These are phyloP conservation scores for Pleurotus pulmonarius DNA, from an alignment of 768 basidiomycete genomes.

Conservation along the genomic window DNA sequence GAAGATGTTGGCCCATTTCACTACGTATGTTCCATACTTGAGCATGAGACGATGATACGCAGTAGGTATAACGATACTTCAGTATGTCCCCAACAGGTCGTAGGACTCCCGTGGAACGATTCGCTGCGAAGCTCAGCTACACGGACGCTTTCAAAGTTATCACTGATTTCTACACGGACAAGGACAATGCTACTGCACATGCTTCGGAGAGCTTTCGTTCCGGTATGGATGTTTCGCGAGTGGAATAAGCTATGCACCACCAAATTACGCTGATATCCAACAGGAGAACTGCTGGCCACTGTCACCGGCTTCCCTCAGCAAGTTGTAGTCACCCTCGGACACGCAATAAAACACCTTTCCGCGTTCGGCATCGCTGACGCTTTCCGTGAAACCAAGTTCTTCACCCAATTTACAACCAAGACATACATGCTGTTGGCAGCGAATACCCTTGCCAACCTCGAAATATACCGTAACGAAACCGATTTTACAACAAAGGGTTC, in stretches of 20 bases:
- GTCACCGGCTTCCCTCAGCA: constrained; percentile 65
- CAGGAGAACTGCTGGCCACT: constrained; percentile 61
- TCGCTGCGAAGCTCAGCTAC: constrained; percentile 51
- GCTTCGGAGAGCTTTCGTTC: constrained; percentile 43
- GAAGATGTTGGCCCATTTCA: constrained; percentile 71
- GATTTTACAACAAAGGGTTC: constrained; percentile 73
- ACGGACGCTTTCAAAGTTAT: constrained; percentile 67
- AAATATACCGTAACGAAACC: constrained; percentile 91
- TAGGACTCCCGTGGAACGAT: constrained; percentile 62
- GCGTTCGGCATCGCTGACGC: constrained; percentile 77
- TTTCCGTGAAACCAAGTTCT: constrained; percentile 74
- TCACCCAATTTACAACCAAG: constrained; percentile 70
- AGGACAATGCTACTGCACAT: constrained; percentile 26
- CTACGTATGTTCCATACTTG: constrained; percentile 38
- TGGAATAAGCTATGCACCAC: not conserved
- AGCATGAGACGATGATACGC: not conserved
- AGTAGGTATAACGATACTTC: constrained; percentile 6
- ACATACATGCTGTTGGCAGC: constrained; percentile 86
- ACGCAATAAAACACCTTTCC: constrained; percentile 64
- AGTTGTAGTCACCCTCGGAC: constrained; percentile 71
- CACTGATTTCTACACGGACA: constrained; percentile 62
- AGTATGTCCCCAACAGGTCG: constrained; percentile 35
- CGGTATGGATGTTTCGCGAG: constrained; percentile 26
- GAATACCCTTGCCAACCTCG: constrained; percentile 86
- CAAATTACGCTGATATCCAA: not conserved